These are phyloP conservation scores for Debaryomyces psychrophilus DNA, from an alignment of 1,139 yeast genomes.

Conservation along the genomic window DNA sequence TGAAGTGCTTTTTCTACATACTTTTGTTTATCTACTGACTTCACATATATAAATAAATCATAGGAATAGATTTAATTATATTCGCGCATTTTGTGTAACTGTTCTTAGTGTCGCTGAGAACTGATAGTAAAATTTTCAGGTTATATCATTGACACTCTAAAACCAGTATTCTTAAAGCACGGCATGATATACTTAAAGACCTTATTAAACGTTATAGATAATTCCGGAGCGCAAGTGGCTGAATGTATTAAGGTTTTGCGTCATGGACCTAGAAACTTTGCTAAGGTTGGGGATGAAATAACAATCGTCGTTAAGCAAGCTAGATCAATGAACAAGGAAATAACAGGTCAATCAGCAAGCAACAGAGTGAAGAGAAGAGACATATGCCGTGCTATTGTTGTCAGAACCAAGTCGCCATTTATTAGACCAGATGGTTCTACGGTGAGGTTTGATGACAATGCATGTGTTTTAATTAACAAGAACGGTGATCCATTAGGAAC, in stretches of 20 bases:
- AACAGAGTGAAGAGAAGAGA: slow-evolving; percentile 94
- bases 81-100: slow-evolving; percentile 6
- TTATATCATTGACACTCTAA: not conserved
- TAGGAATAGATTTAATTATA: not conserved
- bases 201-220: slow-evolving; percentile 87
- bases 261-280: slow-evolving; percentile 83
- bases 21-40: not conserved
- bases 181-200: slow-evolving; percentile 87
- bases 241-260: slow-evolving; percentile 95
- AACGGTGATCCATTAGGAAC: slow-evolving; percentile 95
- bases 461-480: slow-evolving; percentile 91
- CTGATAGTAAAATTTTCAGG: slow-evolving; percentile 6
- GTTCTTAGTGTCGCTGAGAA: not conserved
- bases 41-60: not conserved
- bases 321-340: slow-evolving; percentile 63
- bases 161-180: not conserved
- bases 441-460: slow-evolving; percentile 91
- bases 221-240: slow-evolving; percentile 92
- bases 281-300: slow-evolving; percentile 85
- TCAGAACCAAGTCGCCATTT: slow-evolving; percentile 86
- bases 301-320: slow-evolving; percentile 96
- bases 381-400: slow-evolving; percentile 93
- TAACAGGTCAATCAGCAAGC: slow-evolving; percentile 69
- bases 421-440: slow-evolving; percentile 87
- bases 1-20: not conserved